Conservation (phyloP, 2,329 filamentous ascomycete genomes). For the Colletotrichum sp. region DNA sequence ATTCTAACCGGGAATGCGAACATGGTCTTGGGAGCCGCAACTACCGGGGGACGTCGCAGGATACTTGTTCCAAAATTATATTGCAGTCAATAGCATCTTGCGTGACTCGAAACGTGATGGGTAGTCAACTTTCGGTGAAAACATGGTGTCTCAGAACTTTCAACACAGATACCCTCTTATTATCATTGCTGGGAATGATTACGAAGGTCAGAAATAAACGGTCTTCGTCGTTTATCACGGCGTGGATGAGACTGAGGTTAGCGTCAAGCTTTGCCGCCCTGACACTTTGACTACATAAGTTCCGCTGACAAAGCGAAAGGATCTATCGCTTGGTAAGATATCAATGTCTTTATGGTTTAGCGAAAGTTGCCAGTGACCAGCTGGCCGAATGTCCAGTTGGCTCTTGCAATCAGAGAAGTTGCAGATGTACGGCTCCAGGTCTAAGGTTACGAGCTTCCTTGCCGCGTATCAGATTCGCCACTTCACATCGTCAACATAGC, state of each 20-base stretch:
- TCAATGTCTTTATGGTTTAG: background rate
- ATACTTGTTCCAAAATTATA: background rate
- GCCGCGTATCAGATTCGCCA: background rate
- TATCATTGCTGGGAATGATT: background rate
- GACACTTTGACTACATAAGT: background rate
- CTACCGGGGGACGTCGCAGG: background rate
- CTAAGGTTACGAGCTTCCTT: background rate
- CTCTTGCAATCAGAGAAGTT: background rate
- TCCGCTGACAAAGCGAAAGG: background rate
- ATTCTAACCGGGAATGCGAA: background rate
- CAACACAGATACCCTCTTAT: background rate
- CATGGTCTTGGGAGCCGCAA: background rate
- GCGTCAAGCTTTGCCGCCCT: background rate
- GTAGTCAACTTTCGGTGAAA: background rate
- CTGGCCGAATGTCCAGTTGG: background rate
- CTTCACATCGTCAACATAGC: background rate
- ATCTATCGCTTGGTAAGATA: background rate
- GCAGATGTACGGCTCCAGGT: background rate
- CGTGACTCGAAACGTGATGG: background rate
- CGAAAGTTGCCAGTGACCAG: background rate
- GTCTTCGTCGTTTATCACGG: background rate
- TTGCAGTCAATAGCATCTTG: background rate
- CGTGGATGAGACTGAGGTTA: background rate
- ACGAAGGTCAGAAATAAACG: background rate
- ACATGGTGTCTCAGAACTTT: background rate